Evolutionary conservation across 2,329 filamentous ascomycete species (phyloP).

Genomic region (Ustulina deusta): DNA sequence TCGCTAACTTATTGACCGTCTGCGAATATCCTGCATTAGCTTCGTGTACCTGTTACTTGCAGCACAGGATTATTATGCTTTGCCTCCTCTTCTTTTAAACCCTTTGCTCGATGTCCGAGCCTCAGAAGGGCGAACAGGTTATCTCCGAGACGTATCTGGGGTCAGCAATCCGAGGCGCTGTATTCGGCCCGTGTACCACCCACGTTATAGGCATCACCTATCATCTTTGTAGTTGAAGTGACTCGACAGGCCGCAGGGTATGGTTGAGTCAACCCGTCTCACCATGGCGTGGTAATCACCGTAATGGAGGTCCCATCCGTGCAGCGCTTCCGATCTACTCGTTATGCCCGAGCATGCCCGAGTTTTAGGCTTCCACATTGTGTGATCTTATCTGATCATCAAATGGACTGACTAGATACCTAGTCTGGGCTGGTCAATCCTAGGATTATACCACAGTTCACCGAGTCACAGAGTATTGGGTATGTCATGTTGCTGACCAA

Average conservation of each 20-base stretch:
- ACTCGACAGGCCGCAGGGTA: too few species aligned
- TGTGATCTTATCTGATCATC: slow-evolving; percentile 32
- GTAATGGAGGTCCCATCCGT: too few species aligned
- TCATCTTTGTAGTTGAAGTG: too few species aligned
- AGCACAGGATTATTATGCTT: background rate
- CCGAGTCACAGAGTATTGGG: background rate
- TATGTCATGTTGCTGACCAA: background rate
- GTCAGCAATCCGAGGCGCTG: background rate
- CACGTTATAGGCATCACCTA: too few species aligned
- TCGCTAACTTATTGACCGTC: too few species aligned
- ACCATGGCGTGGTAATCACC: too few species aligned
- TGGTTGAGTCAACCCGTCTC: too few species aligned
- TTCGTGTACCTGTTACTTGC: background rate
- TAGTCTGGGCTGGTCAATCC: background rate
- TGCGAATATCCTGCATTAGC: slow-evolving; percentile 23
- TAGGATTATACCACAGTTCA: background rate
- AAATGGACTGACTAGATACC: slow-evolving; percentile 15
- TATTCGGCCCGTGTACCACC: slow-evolving; percentile 2
- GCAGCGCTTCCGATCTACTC: background rate
- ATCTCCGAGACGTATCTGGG: slow-evolving; percentile 30
- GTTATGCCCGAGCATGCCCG: slow-evolving; percentile 32
- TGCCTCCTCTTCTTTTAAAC: background rate
- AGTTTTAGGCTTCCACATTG: slow-evolving; percentile 27
- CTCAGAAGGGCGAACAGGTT: slow-evolving; percentile 1
- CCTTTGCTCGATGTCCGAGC: slow-evolving; percentile 25